Percentiles rank a stretch among this genome's conserved stretches.
Evolutionary conservation across 257 asterid species (phyloP).

Genomic region (Ballota nigra): DNA sequence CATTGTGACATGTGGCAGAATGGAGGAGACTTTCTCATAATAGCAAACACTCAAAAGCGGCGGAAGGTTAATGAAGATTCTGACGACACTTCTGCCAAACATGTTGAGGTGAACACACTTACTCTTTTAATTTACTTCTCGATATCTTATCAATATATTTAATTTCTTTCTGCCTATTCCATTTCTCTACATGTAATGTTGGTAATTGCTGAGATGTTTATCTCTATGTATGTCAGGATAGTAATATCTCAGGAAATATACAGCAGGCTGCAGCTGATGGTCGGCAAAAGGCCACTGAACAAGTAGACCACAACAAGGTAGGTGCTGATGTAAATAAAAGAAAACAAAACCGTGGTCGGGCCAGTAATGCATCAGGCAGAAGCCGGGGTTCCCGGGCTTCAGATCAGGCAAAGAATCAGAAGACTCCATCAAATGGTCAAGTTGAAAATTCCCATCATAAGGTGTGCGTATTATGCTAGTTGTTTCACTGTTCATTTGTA

Average conservation of each 20-base stretch:
- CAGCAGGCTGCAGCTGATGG: constrained; percentile 48
- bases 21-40: constrained; percentile 79
- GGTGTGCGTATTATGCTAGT: constrained; percentile 39
- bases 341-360: constrained; percentile 79
- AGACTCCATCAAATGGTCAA: constrained; percentile 57
- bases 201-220: constrained; percentile 15
- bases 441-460: constrained; percentile 50
- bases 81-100: constrained; percentile 36
- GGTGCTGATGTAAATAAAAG: constrained; percentile 59
- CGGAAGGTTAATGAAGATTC: constrained; percentile 61
- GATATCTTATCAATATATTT: neutral
- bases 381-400: constrained; percentile 70
- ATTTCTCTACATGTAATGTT: constrained; percentile 18
- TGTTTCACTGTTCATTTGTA: constrained; percentile 7
- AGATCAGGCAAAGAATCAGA: constrained; percentile 56
- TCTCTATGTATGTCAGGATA: constrained; percentile 32
- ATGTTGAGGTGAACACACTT: constrained; percentile 60
- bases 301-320: constrained; percentile 43
- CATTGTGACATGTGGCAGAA: constrained; percentile 45
- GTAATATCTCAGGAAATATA: constrained; percentile 34
- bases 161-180: constrained; percentile 1
- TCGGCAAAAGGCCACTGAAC: constrained; percentile 48
- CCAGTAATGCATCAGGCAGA: constrained; percentile 63
- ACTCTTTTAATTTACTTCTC: constrained; percentile 16
- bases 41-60: constrained; percentile 88